phyloP scores from a whole-genome alignment of 2,329 filamentous ascomycete species.

The Nothomitra cinnamomea region DNA sequence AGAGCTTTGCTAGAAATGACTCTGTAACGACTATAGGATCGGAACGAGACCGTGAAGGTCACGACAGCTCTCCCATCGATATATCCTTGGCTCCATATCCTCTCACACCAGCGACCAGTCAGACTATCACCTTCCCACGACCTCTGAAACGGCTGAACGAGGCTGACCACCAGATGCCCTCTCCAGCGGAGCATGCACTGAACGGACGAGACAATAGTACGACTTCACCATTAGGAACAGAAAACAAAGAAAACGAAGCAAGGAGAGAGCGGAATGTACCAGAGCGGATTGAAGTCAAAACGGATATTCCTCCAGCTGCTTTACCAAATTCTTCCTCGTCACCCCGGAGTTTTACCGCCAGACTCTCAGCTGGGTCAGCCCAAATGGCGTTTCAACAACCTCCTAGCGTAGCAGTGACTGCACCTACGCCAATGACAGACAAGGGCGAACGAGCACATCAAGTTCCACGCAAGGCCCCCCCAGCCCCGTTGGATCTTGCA shows the following conservation, averaged over 20 bases:
- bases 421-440: constrained; percentile 12
- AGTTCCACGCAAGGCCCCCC: constrained; percentile 63
- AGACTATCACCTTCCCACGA: constrained; percentile 23
- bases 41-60: neutral
- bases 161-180: constrained; percentile 42
- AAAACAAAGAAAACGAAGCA: constrained; percentile 28
- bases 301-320: neutral
- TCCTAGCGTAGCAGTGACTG: neutral
- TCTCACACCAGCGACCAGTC: constrained; percentile 29
- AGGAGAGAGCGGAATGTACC: constrained; percentile 21
- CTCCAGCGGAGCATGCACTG: constrained; percentile 40
- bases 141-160: constrained; percentile 26
- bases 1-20: constrained; percentile 10
- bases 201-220: constrained; percentile 26
- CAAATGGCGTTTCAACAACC: constrained; percentile 16
- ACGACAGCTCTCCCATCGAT: neutral
- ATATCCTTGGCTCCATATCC: neutral
- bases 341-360: neutral
- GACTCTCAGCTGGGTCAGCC: neutral
- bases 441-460: constrained; percentile 38
- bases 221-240: constrained; percentile 38
- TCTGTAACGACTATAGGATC: constrained; percentile 43
- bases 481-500: constrained; percentile 63
- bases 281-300: constrained; percentile 19
- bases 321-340: neutral